Base-by-base conservation (phyloP, 768 basidiomycete genomes). In the Amanita muscaria region DNA sequence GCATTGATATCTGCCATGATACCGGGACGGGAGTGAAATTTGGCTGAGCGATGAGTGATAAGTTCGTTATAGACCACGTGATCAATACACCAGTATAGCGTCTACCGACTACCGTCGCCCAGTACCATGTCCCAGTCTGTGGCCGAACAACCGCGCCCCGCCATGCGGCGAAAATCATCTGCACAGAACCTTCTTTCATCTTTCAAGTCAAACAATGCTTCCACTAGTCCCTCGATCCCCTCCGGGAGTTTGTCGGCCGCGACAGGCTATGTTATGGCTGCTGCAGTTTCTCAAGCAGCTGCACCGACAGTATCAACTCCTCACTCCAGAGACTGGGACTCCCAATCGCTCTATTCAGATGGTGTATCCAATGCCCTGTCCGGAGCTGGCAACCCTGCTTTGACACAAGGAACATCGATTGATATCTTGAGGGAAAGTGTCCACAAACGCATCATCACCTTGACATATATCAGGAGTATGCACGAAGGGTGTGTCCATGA, bases 131-230 rank as follows among this genome's bases (percentile, higher is more conserved):
- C 69, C 56, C 62, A 68, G 45, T 67, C 65, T 51, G 32, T 61
- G 21, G 54, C 55, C 37, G 63, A 66, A 33, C 51, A 56, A 27
- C 53, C 52, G 42, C 76, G 79, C 43, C 83, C 85, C 22, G 53
- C 67, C 5, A 82, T 91, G 74, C 81, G 87, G 53, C 78, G 88
- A 52, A 91, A 90, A 67, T 86, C 85, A 15, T 88, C 86, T 9
- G 87, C 82, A 9, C 87, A 84, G 66, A 87, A 89, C 62, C 70
- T 90, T 37, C 73, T 91, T 25, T 77, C 79, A 6, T 80, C 81
- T 33, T 88, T 88, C 74, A 88, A 80, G 62, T 53, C 64, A 23
- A 40, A 34, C 48, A 54, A 38, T 49, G 55, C 57, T 3, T 55
- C 66, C 41, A 51, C 61, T 8, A 61, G 64, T 24, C 54, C 65